Evolutionary conservation across 1,284 basidiomycete genomes (phyloP).

Genomic region (Sporisorium exsertum): DNA sequence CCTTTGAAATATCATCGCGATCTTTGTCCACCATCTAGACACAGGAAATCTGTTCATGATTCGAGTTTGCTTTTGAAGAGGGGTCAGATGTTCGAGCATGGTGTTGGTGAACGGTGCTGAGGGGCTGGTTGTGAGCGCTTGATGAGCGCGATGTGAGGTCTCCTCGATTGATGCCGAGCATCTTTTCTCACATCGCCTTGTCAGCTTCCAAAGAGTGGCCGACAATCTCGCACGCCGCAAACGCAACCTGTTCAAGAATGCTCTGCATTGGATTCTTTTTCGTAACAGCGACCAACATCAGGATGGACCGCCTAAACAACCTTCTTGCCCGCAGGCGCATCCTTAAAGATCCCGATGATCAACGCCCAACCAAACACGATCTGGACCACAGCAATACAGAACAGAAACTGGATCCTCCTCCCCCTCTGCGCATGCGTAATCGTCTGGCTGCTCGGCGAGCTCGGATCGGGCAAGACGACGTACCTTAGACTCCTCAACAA

Average conservation of each 20-base stretch:
- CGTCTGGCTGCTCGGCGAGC: slow-evolving; percentile 73
- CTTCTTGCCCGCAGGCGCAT: slow-evolving; percentile 5
- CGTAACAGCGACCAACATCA: neutral
- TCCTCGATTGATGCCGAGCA: too few species aligned
- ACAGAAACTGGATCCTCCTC: slow-evolving; percentile 85
- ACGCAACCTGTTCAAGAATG: neutral
- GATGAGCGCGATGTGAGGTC: too few species aligned
- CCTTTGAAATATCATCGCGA: neutral
- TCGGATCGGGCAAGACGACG: slow-evolving; percentile 81
- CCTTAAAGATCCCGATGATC: slow-evolving; percentile 60
- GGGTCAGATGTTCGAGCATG: neutral
- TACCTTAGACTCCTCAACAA: slow-evolving; percentile 81
- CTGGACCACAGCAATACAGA: slow-evolving; percentile 79
- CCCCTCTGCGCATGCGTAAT: slow-evolving; percentile 84
- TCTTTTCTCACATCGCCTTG: too few species aligned
- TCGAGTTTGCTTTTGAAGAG: neutral
- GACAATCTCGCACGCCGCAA: neutral
- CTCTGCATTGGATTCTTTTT: neutral
- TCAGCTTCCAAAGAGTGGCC: too few species aligned
- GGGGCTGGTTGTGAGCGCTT: too few species aligned
- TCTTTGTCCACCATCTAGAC: neutral
- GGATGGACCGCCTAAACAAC: neutral
- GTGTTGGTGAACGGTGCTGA: neutral
- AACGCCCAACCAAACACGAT: slow-evolving; percentile 71
- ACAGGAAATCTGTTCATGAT: neutral